Conservation (phyloP, 805 yeast species). For the Candida verbasci region DNA sequence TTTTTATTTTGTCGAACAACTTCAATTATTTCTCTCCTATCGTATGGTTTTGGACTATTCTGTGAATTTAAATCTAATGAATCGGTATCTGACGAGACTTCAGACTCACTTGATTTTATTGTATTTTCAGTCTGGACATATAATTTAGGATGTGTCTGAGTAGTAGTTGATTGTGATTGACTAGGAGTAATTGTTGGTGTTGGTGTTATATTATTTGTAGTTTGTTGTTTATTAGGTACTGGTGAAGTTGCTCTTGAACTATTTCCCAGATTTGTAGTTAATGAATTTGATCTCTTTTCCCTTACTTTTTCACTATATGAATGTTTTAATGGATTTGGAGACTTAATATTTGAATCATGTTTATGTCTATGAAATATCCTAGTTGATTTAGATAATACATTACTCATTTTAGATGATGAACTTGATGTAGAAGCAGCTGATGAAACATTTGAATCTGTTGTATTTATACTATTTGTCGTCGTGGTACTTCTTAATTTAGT, state of each 20-base stretch:
- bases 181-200: neutral
- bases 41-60: neutral
- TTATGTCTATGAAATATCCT: constrained; percentile 21
- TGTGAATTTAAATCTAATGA: constrained; percentile 1
- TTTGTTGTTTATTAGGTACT: neutral
- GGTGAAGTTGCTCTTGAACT: constrained; percentile 22
- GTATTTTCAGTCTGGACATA: constrained; percentile 4
- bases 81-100: constrained; percentile 6
- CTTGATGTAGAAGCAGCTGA: neutral
- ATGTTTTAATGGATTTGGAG: constrained; percentile 18
- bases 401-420: constrained; percentile 13
- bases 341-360: constrained; percentile 11
- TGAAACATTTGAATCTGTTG: neutral
- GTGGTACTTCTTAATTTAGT: neutral
- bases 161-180: neutral
- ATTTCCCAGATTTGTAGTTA: constrained; percentile 1
- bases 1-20: neutral
- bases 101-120: constrained; percentile 4
- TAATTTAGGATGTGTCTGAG: constrained; percentile 5
- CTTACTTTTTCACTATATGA: constrained; percentile 20
- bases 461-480: neutral
- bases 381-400: constrained; percentile 23
- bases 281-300: constrained; percentile 4
- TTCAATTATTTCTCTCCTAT: neutral
- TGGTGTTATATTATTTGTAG: neutral